Base-by-base conservation (phyloP, 2,329 filamentous ascomycete genomes). In the Juglanconis sp. region DNA sequence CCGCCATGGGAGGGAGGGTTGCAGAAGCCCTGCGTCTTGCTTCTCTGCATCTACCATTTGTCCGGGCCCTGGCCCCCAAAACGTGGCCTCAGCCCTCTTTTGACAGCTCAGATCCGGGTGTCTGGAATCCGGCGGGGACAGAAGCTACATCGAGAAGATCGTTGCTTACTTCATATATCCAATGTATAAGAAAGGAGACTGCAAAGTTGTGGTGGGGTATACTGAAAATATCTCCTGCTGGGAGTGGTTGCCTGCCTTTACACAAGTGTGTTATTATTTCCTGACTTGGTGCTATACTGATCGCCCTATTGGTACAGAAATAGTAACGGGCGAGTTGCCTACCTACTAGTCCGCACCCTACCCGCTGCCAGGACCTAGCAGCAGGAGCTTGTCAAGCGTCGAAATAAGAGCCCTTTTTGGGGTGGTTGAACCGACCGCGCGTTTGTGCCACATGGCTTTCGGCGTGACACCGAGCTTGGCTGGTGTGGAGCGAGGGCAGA, bases 11-110 rank as follows among this genome's bases (percentile, higher is more conserved):
- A n/a, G 10, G 4, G 13, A 17, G 40, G 7, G n/a, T 38, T n/a
- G 7, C 44, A 15, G 8, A 38, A 38, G 36, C 8, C 36, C 36
- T 38, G 36, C 36, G 11, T 38, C 36, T 8, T 8, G 11, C 36
- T 13, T 38, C 36, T 8, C 36, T 38, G 36, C 36, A 38, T 2
- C 11, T 38, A 38, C 36, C n/a, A 40, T 51, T 50, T 31, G 38
- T 32, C n/a, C 36, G 11, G 13, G 30, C 48, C 36, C 55, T 57
- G 47, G 55, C 55, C 55, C 47, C 55, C 55, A 57, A 31, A 35
- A 51, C 47, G 55, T 57, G 55, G 55, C 55, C 7, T 42, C 38
- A 42, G 35, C 47, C 49, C 36, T n/a, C 46, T 34, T 57, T 36
- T 42, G 53, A 11, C 17, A n/a, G 40, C 40, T 46, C 7, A 54